Evolutionary conservation across 495 filamentous ascomycete species (phyloP), one percentile per base, ranked within the genome.

Genomic region (Pyronema omphalodes): DNA sequence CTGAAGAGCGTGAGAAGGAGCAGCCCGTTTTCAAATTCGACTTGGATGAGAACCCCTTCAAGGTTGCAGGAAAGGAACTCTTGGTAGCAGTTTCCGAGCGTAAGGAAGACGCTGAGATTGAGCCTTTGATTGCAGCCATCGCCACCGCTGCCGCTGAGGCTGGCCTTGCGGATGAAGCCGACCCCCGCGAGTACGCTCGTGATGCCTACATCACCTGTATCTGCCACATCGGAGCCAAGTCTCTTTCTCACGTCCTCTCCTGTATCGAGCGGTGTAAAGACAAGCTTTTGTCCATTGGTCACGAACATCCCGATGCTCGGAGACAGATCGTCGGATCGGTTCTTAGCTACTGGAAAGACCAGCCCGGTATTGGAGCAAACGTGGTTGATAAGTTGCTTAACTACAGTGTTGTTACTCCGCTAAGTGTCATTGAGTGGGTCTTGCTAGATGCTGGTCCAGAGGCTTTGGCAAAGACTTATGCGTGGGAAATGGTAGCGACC

Each of bases 301-400:
- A 78, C 0, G 72, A 75, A 47, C 89, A 84, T 0, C 75, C 82
- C 40, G 70, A 70, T 17, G 87, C 86, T 1, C 78, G 86, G 15
- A 75, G 76, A 52, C 93, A 99, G 66, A 93, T 99, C 57, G 84
- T 96, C 56, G 76, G 78, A 9, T 84, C 83, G 7, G 89, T 95
- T 33, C 82, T 95, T 72, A 77, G 80, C 11, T 96, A 94, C 71
- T 99, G 91, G 91, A 74, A 75, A 39, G 81, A 88, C 52, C 91
- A 96, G 58, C 86, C 91, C 0, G 91, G 91, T 35, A 80, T 94
- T 41, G 93, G 88, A 34, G 82, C 95, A 61, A 84, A 83, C 60
- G 88, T 99, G 60, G 75, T 96, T 53, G 91, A 99, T 72, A 96
- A 94, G 70, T 74, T 99, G 3, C 81, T 99, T 29, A 99, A 99